Evolutionary conservation across 129 eudicot species (phyloP).

Genomic region (Flaveria ramosissima): DNA sequence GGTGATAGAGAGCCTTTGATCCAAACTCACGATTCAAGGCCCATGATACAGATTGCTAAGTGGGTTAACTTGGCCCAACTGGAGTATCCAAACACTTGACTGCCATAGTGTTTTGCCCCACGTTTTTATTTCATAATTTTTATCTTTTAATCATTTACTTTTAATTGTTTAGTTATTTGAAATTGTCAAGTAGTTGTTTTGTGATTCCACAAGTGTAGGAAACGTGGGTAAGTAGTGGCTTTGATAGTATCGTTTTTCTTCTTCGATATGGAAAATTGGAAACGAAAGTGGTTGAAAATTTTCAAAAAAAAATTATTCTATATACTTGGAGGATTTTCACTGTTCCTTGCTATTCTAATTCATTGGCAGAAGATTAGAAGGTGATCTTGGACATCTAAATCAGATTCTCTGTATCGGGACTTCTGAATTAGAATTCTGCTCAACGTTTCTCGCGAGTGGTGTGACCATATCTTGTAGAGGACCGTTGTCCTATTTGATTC

Average conservation of each 20-base stretch:
- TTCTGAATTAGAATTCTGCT: neutral
- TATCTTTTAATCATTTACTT: neutral
- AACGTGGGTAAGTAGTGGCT: neutral
- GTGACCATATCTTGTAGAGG: neutral
- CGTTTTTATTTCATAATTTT: neutral
- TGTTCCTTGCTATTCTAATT: neutral
- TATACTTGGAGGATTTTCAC: neutral
- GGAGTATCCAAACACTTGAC: no score
- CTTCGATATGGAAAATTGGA: neutral
- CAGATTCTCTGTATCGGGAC: neutral
- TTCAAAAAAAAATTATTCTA: neutral
- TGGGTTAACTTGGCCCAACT: no score
- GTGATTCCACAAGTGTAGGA: neutral
- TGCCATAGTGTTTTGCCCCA: neutral
- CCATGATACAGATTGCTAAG: no score
- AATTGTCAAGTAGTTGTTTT: no score
- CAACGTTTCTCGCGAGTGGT: neutral
- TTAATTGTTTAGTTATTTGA: neutral
- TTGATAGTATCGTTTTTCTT: neutral
- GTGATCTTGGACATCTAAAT: slow-evolving; percentile 8
- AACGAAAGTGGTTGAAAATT: neutral
- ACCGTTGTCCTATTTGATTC: neutral
- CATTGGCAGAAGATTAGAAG: neutral
- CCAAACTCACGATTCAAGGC: no score
- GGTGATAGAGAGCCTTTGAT: no score